Evolutionary conservation across 2,329 filamentous ascomycete genomes (phyloP), one percentile per base, ranked within the genome.

Genomic region (Colletotrichum plurivorum): DNA sequence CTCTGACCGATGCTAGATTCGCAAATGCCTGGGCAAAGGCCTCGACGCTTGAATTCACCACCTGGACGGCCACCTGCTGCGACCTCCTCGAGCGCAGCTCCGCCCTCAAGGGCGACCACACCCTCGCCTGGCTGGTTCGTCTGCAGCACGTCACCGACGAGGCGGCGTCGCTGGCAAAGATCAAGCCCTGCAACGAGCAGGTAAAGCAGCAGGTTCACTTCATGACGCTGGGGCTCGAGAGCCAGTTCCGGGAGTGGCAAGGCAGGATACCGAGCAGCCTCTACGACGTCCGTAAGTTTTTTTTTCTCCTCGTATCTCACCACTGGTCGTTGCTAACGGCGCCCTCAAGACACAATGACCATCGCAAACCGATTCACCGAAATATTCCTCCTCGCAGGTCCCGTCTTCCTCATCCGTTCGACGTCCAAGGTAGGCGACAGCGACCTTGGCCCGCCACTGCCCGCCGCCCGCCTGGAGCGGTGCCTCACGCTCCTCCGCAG

Each of bases 221-320:
- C 18, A 78, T 87, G 68, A 73, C 84, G n/a, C 76, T 81, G 2
- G 85, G 86, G 0, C 79, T 88, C 31, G 84, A 86, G 66, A 74
- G 81, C 3, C 84, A 87, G 71, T 74, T 84, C 9, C 71, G 73
- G n/a, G 82, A 86, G 46, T 81, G 83, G 71, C 78, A 81, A 48
- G 70, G 73, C 6, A 69, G 67, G 2, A 82, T 87, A 63, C 67
- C 67, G 6, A 51, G 39, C 48, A 68, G 64, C 36, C 64, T 70
- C 4, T 25, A 46, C n/a, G 67, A 70, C 18, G 22, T 53, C 12
- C 18, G 67, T 70, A 45, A 12, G 66, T 65, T 16, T 59, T 74
- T 81, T 65, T 16, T 59, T 74, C 81, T 0, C 71, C 73, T 1
- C 72, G 77, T 9, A 3, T 72, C 74, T 5, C 16, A 56, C 72